These are phyloP conservation scores for Microdochium trichocladiopsis DNA, from an alignment of 2,329 filamentous ascomycete species.

Conservation along the genomic window DNA sequence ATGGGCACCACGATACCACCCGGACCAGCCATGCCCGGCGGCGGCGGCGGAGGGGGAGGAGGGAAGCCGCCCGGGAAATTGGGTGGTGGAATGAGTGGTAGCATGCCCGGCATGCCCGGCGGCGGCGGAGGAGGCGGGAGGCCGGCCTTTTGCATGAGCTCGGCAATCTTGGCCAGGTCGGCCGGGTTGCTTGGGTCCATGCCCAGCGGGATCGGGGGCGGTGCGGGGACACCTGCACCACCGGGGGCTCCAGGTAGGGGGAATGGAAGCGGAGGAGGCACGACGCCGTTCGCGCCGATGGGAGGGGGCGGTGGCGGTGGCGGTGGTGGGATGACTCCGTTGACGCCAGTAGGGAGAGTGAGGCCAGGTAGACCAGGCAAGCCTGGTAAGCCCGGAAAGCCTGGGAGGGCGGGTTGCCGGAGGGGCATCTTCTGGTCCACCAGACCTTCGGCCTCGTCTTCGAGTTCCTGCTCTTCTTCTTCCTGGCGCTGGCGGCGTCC, in stretches of 20 bases:
- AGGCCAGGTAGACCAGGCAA: conserved; percentile 36
- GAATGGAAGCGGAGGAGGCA: conserved; percentile 27
- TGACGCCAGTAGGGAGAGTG: conserved; percentile 27
- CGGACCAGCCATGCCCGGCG: conserved; percentile 16
- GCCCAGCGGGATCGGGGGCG: conserved; percentile 40
- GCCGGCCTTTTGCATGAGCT: conserved; percentile 60
- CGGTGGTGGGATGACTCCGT: conserved; percentile 15
- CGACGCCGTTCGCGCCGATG: conserved; percentile 32
- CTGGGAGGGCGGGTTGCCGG: conserved; percentile 44
- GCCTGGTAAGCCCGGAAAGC: conserved; percentile 58
- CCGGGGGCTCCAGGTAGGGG: conserved; percentile 39
- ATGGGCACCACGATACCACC: conserved; percentile 7
- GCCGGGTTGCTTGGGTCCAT: conserved; percentile 54
- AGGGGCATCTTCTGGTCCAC: conserved; percentile 82
- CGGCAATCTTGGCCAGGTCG: conserved; percentile 53
- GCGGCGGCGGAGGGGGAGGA: conserved; percentile 28
- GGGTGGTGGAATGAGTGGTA: conserved; percentile 40
- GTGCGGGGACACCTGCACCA: conserved; percentile 31
- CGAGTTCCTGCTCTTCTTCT: conserved; percentile 87
- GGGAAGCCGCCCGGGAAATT: conserved; percentile 17
- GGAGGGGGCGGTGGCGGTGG: conserved; percentile 41
- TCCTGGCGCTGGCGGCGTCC: conserved; percentile 75
- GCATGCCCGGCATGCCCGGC: conserved; percentile 27
- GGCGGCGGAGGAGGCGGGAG: conserved; percentile 49
- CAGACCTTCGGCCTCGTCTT: conserved; percentile 88